phyloP scores from a whole-genome alignment of 176 grass and related monocot species.

The Paspalum notatum region DNA sequence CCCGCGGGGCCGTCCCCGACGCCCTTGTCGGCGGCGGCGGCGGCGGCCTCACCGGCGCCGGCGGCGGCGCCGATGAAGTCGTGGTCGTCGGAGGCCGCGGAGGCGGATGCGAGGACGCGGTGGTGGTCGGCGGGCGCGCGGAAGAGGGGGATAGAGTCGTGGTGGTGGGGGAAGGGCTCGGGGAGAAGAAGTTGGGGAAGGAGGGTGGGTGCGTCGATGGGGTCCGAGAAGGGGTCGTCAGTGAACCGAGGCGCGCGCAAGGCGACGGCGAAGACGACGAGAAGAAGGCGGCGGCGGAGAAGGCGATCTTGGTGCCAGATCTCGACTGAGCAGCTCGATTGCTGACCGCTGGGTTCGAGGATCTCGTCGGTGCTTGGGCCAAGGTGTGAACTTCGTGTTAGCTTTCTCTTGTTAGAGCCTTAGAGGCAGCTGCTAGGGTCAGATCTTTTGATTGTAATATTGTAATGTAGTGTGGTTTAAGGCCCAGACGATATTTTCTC shows the following conservation, averaged over 20 bases:
- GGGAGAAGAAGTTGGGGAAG: background rate
- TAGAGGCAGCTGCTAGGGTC: background rate
- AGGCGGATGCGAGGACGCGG: background rate
- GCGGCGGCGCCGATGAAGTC: constrained; percentile 27
- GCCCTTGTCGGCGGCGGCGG: constrained; percentile 20
- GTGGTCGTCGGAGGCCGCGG: constrained; percentile 6
- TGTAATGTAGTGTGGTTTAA: constrained; percentile 10
- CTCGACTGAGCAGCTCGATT: constrained; percentile 34
- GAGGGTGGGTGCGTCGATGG: constrained; percentile 42
- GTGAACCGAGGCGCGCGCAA: background rate
- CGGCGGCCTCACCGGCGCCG: background rate
- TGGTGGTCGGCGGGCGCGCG: constrained; percentile 25
- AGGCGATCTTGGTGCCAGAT: constrained; percentile 34
- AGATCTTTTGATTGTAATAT: constrained; percentile 6
- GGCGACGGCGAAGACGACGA: background rate
- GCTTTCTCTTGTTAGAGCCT: background rate
- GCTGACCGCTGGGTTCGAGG: background rate
- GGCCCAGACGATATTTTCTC: background rate
- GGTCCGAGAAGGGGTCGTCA: constrained; percentile 7
- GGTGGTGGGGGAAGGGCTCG: constrained; percentile 36
- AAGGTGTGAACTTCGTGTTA: background rate
- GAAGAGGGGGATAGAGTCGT: constrained; percentile 37
- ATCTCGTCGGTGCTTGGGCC: background rate
- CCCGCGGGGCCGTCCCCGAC: constrained; percentile 17
- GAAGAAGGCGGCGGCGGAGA: background rate